These are phyloP conservation scores for Trypanosoma vivax DNA, from an alignment of 208 protist species.

Conservation along the genomic window DNA sequence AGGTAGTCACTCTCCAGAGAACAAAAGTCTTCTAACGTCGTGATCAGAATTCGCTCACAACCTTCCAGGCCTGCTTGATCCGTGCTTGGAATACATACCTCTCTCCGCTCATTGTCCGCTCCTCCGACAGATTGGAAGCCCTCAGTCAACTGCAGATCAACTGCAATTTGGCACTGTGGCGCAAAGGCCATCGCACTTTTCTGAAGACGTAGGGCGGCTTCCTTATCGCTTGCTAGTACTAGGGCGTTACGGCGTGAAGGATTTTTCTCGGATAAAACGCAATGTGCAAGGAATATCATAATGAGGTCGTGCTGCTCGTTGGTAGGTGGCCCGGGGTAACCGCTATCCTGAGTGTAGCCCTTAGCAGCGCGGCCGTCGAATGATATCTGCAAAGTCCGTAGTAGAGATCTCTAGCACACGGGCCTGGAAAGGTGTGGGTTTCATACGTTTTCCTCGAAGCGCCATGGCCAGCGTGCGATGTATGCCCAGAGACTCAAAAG, in stretches of 20 bases:
- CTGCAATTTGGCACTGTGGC: constrained; percentile 3
- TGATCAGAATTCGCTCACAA: constrained; percentile 12
- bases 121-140: constrained; percentile 6
- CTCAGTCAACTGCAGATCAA: constrained; percentile 1
- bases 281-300: constrained; percentile 48
- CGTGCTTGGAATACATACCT: neutral
- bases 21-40: constrained; percentile 10
- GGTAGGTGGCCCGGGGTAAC: constrained; percentile 12
- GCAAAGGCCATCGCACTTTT: constrained; percentile 11
- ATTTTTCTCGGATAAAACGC: constrained; percentile 25
- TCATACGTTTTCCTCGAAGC: constrained; percentile 15
- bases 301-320: constrained; percentile 39
- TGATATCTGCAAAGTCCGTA: constrained; percentile 52
- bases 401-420: constrained; percentile 49
- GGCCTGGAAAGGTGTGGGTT: constrained; percentile 41
- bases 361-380: constrained; percentile 57
- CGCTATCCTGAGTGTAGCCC: constrained; percentile 1
- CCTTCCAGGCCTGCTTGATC: neutral
- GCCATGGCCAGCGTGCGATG: constrained; percentile 34
- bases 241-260: constrained; percentile 20
- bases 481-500: constrained; percentile 25
- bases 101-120: neutral
- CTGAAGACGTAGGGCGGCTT: constrained; percentile 12
- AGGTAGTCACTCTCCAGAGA: constrained; percentile 14
- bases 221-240: constrained; percentile 25